Conservation (phyloP, 2,329 filamentous ascomycete genomes). For the Fusarium xylarioides region DNA sequence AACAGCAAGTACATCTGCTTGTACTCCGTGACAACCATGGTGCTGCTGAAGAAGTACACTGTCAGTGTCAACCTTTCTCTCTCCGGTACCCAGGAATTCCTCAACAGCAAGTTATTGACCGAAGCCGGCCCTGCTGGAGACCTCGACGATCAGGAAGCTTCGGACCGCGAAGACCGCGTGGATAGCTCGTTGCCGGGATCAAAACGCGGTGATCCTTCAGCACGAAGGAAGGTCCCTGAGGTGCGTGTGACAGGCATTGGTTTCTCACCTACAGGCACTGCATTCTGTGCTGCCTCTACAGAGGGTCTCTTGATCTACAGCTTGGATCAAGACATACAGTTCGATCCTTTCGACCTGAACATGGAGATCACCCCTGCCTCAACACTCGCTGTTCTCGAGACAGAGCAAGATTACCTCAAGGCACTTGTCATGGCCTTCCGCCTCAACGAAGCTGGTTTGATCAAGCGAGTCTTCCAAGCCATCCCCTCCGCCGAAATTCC, state of each 20-base stretch:
- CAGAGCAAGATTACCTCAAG: slow-evolving; percentile 83
- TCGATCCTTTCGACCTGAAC: slow-evolving; percentile 96
- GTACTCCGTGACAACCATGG: slow-evolving; percentile 93
- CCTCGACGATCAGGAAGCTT: slow-evolving; percentile 89
- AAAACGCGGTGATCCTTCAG: slow-evolving; percentile 84
- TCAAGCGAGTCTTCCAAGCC: slow-evolving; percentile 85
- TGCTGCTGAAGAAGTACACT: slow-evolving; percentile 92
- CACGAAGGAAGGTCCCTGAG: slow-evolving; percentile 78
- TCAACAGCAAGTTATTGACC: slow-evolving; percentile 91
- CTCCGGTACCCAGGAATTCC: slow-evolving; percentile 94
- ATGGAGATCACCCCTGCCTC: slow-evolving; percentile 91
- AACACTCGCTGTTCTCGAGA: slow-evolving; percentile 74
- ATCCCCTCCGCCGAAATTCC: slow-evolving; percentile 79
- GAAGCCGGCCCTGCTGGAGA: slow-evolving; percentile 86
- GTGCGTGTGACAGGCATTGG: slow-evolving; percentile 85
- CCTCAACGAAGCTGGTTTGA: slow-evolving; percentile 83
- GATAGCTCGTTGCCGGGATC: slow-evolving; percentile 85
- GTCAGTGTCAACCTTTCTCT: slow-evolving; percentile 96
- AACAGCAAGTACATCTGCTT: slow-evolving; percentile 99
- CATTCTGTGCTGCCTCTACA: slow-evolving; percentile 94
- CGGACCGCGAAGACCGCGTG: slow-evolving; percentile 85
- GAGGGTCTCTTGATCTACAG: slow-evolving; percentile 95
- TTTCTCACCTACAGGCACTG: slow-evolving; percentile 87
- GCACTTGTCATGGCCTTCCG: slow-evolving; percentile 97
- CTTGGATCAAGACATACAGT: slow-evolving; percentile 82